These are phyloP conservation scores for Abrus pulchellus DNA, from an alignment of 306 rosid species.

Conservation along the genomic window DNA sequence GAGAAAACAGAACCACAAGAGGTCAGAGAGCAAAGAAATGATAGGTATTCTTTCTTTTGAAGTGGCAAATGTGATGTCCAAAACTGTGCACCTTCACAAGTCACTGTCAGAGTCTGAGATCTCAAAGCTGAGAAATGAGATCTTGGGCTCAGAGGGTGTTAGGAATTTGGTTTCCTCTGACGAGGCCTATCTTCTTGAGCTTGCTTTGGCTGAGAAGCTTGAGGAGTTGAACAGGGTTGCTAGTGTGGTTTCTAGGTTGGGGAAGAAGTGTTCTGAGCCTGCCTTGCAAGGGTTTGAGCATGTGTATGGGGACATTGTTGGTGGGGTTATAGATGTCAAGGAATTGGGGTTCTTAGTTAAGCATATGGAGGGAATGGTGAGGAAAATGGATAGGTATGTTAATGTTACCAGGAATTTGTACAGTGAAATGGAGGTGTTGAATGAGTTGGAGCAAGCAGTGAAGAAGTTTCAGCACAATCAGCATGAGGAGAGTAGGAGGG, in stretches of 20 bases:
- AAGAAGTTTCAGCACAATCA: slow-evolving; percentile 93
- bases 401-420: slow-evolving; percentile 77
- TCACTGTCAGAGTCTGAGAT: slow-evolving; percentile 76
- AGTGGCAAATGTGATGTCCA: slow-evolving; percentile 88
- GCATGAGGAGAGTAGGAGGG: slow-evolving; percentile 82
- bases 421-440: slow-evolving; percentile 85
- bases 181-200: slow-evolving; percentile 78
- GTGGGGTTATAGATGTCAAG: slow-evolving; percentile 75
- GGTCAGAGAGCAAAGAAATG: slow-evolving; percentile 50
- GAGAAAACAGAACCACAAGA: slow-evolving; percentile 53
- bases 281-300: slow-evolving; percentile 92
- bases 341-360: slow-evolving; percentile 87
- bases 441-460: slow-evolving; percentile 79
- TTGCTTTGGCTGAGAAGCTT: slow-evolving; percentile 80
- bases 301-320: slow-evolving; percentile 77
- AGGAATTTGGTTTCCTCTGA: slow-evolving; percentile 71
- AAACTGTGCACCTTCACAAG: slow-evolving; percentile 78
- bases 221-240: slow-evolving; percentile 81
- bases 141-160: slow-evolving; percentile 79
- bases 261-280: slow-evolving; percentile 85
- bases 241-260: slow-evolving; percentile 78
- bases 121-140: slow-evolving; percentile 85
- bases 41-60: slow-evolving; percentile 91
- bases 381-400: slow-evolving; percentile 91
- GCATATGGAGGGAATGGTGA: slow-evolving; percentile 92